Conservation (phyloP, 148 eudicot species). For the Persicaria maculosa region DNA sequence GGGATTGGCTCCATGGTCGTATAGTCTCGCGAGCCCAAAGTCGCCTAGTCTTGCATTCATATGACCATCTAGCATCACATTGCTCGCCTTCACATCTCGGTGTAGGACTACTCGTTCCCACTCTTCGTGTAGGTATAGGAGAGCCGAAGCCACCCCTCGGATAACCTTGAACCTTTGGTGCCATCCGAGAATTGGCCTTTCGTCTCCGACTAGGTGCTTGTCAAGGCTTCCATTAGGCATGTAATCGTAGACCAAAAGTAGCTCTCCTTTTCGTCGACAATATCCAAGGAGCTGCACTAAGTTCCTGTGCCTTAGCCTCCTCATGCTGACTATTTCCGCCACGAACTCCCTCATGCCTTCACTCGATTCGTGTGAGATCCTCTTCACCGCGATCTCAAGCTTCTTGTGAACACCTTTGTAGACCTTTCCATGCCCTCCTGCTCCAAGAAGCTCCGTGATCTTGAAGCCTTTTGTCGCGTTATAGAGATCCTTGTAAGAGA, state of each 20-base stretch:
- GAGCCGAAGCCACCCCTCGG: conserved; percentile 14
- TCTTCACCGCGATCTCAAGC: conserved; percentile 9
- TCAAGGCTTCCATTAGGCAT: conserved; percentile 18
- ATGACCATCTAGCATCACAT: conserved; percentile 8
- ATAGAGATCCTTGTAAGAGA: not conserved
- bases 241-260: conserved; percentile 11
- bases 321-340: conserved; percentile 11
- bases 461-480: conserved; percentile 10
- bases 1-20: not conserved
- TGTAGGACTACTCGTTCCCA: conserved; percentile 10
- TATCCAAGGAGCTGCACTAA: conserved; percentile 10
- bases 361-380: not conserved
- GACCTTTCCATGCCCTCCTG: not conserved
- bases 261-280: conserved; percentile 10
- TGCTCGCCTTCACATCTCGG: conserved; percentile 11
- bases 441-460: conserved; percentile 4
- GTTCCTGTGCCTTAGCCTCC: conserved; percentile 15
- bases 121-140: conserved; percentile 9
- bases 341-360: conserved; percentile 11
- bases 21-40: conserved; percentile 14
- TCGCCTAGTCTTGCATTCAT: conserved; percentile 14
- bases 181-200: conserved; percentile 7
- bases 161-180: conserved; percentile 8
- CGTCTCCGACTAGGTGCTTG: not conserved
- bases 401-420: conserved; percentile 1